Conservation (phyloP, 495 filamentous ascomycete species). For the Monascus purpureus region DNA sequence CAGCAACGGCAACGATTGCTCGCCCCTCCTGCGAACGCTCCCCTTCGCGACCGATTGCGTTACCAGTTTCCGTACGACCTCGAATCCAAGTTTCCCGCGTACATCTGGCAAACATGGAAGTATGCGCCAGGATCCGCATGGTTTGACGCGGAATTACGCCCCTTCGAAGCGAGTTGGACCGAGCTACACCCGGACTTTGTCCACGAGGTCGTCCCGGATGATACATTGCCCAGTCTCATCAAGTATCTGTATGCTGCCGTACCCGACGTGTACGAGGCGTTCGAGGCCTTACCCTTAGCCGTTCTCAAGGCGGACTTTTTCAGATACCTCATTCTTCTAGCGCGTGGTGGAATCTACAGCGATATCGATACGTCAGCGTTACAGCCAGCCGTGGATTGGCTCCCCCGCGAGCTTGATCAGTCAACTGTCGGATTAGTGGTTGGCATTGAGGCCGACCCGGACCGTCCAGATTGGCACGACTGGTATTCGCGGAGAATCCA, state of each 20-base stretch:
- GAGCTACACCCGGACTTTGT: slow-evolving; percentile 80
- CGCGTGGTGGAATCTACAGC: slow-evolving; percentile 87
- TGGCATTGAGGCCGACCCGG: slow-evolving; percentile 93
- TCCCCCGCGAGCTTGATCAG: slow-evolving; percentile 63
- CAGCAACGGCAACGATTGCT: slow-evolving; percentile 23
- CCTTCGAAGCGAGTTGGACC: slow-evolving; percentile 82
- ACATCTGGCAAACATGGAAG: slow-evolving; percentile 99
- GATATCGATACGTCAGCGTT: slow-evolving; percentile 91
- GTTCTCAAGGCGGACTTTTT: slow-evolving; percentile 98
- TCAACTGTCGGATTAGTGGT: slow-evolving; percentile 70
- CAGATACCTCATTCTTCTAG: slow-evolving; percentile 87
- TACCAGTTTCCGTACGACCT: slow-evolving; percentile 92
- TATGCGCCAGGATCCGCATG: slow-evolving; percentile 67
- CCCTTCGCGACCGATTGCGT: slow-evolving; percentile 68
- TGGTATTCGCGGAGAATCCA: slow-evolving; percentile 96
- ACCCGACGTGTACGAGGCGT: slow-evolving; percentile 88
- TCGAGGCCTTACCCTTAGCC: slow-evolving; percentile 66
- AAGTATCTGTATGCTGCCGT: slow-evolving; percentile 75
- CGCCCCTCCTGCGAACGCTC: slow-evolving; percentile 23
- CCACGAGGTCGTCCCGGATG: slow-evolving; percentile 92
- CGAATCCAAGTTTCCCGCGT: slow-evolving; percentile 79
- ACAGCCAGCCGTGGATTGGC: slow-evolving; percentile 72
- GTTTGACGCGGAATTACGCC: slow-evolving; percentile 61
- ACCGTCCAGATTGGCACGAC: slow-evolving; percentile 78
- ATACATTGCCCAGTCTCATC: slow-evolving; percentile 66